A percentile compares a stretch with the other conserved stretches of the same genome.
Conservation (phyloP, 2,329 filamentous ascomycete species). For the Kalmusia sp. region DNA sequence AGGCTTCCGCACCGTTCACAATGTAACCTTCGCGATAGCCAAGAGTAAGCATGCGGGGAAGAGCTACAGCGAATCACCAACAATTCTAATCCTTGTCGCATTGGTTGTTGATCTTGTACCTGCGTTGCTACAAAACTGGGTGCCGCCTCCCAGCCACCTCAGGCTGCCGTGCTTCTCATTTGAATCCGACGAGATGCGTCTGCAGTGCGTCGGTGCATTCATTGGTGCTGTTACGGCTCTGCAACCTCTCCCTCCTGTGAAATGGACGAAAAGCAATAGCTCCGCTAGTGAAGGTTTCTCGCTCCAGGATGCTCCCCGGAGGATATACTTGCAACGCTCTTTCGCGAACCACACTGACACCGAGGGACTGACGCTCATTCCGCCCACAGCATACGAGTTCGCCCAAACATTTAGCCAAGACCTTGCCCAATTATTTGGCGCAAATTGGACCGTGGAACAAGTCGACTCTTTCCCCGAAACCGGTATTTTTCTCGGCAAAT, state of each 20-base stretch:
- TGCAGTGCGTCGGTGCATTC: slow-evolving; percentile 16
- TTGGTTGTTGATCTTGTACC: slow-evolving; percentile 13
- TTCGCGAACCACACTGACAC: slow-evolving; percentile 52
- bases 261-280: slow-evolving; percentile 26
- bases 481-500: slow-evolving; percentile 54
- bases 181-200: slow-evolving; percentile 17
- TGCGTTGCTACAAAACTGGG: slow-evolving; percentile 20
- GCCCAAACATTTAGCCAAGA: slow-evolving; percentile 56
- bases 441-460: slow-evolving; percentile 51
- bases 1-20: neutral
- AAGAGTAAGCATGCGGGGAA: slow-evolving; percentile 32
- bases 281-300: slow-evolving; percentile 29
- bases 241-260: slow-evolving; percentile 50
- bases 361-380: slow-evolving; percentile 59
- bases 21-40: slow-evolving; percentile 16
- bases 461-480: slow-evolving; percentile 45
- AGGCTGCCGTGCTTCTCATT: neutral
- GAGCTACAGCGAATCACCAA: slow-evolving; percentile 14
- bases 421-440: slow-evolving; percentile 50
- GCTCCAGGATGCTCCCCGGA: slow-evolving; percentile 26
- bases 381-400: slow-evolving; percentile 59
- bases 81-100: neutral
- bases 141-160: slow-evolving; percentile 2
- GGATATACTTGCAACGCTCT: slow-evolving; percentile 51
- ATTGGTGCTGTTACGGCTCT: slow-evolving; percentile 37